Evolutionary conservation across 1,284 basidiomycete genomes (phyloP).

Genomic region (Fomes fomentarius): DNA sequence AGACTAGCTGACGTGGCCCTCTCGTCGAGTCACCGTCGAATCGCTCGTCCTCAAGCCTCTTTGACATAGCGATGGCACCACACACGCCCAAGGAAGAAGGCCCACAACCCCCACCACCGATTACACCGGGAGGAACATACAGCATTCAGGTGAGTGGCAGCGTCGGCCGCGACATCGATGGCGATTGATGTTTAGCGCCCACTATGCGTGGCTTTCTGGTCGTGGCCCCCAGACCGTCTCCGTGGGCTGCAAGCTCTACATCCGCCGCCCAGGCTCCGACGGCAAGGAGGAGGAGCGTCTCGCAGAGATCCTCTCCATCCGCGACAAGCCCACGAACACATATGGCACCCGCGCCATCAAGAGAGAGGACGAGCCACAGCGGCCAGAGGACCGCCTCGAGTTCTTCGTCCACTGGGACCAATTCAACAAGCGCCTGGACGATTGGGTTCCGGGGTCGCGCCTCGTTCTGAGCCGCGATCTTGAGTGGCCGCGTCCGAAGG

Average conservation of each 20-base stretch:
- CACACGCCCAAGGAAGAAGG: conserved; percentile 42
- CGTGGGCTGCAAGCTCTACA: conserved; percentile 93
- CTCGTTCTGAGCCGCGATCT: conserved; percentile 87
- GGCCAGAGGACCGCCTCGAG: conserved; percentile 81
- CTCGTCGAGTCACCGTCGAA: not conserved
- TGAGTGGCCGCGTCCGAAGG: conserved; percentile 95
- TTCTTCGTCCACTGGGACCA: conserved; percentile 98
- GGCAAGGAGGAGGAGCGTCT: conserved; percentile 85
- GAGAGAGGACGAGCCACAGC: conserved; percentile 48
- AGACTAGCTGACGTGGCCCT: conserved; percentile 4
- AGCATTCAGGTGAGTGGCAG: conserved; percentile 62
- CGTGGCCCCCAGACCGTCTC: conserved; percentile 66
- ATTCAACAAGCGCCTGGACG: conserved; percentile 98
- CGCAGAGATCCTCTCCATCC: conserved; percentile 92
- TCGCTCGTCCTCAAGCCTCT: conserved; percentile 3
- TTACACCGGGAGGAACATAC: conserved; percentile 77
- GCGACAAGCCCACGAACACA: conserved; percentile 76
- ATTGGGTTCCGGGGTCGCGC: conserved; percentile 93
- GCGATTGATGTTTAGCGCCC: conserved; percentile 31
- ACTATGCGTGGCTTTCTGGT: conserved; percentile 23
- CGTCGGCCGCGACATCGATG: conserved; percentile 13
- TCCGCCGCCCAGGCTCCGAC: conserved; percentile 75
- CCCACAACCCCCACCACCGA: conserved; percentile 59
- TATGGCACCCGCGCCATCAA: conserved; percentile 48
- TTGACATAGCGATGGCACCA: conserved; percentile 23